Base-by-base conservation (phyloP, 2,329 filamentous ascomycete species). In the Lachnellula subtilissima region DNA sequence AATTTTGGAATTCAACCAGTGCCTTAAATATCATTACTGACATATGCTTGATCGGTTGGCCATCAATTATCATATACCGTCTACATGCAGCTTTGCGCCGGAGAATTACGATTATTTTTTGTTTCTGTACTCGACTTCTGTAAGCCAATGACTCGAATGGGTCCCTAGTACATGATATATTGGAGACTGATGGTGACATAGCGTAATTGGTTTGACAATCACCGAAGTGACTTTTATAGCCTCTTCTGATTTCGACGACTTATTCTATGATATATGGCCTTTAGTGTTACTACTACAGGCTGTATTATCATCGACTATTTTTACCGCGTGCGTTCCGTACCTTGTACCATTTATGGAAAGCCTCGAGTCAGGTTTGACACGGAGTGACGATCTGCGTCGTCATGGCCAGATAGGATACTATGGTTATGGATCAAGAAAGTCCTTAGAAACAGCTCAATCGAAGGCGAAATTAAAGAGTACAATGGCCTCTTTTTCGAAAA, bases 341-440 rank as follows among this genome's bases (percentile, higher is more conserved):
- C 51, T 53, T 5, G 15, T 43, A 12, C 51, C 40, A 35, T 53
- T 53, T 19, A 28, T 53, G 9, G 51, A 53, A 36, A 47, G 42
- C 39, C 42, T 53, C 23, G 51, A 53, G 15, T 53, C 51, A 7
- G 40, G 51, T 23, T 17, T 53, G 32, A 28, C 47, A 12, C 23
- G 43, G 17, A 53, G 36, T 37, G 51, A 53, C n/a, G 39, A 45
- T 28, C 25, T 45, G 22, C 51, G 51, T n/a, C 37, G 51, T 37
- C 17, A 17, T 14, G 52, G 52, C 48, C 42, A 54, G 14, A 28
- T 11, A 19, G 19, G 35, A 46, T n/a, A n/a, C 22, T 23, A 54
- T 22, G 43, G 25, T 15, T 19, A 39, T 11, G 42, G 4, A 37
- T 36, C 25, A 2, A n/a, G 28, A 43, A 43, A 43, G 14, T 3